Evolutionary conservation across 495 filamentous ascomycete genomes (phyloP), one percentile per base, ranked within the genome.

Genomic region (Hypoxylon fragiforme): DNA sequence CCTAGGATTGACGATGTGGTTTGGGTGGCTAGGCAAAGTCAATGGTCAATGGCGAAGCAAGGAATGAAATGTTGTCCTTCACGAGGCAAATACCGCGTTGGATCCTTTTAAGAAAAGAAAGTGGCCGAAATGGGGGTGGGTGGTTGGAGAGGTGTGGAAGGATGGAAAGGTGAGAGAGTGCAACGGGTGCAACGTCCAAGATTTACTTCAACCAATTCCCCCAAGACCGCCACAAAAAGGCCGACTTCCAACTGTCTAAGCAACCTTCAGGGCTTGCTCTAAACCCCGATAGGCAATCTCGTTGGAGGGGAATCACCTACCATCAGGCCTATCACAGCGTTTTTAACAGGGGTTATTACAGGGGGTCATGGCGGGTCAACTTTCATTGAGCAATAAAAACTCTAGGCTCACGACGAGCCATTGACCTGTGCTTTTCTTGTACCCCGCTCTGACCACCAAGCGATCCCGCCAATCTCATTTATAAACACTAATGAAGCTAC

Each of bases 331-430:
- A 56, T 62, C 43, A 48, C 58, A 56, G 43, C 46, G 47, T 35
- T 36, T n/a, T 15, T 8, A 8, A 60, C 50, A 54, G 50, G 50
- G 51, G 42, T 20, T 34, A 8, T 7, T 31, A 50, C 54, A 44
- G 44, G 57, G 45, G 35, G 34, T 6, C 50, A 44, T n/a, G n/a
- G 58, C 42, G 47, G 58, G 58, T 56, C 52, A 15, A 26, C n/a
- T 55, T 18, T 61, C 50, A 61, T 55, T 55, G 50, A 55, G 40
- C 57, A 60, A 54, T 61, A 46, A 47, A 30, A 61, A 41, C 41
- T 51, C 34, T 47, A 7, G 45, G 40, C 50, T 50, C 19, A 20
- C 37, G 13, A 11, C 21, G 13, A 41, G 32, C 15, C 38, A 36
- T 41, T 47, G 34, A 19, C 26, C 50, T 42, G 34, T 60, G 35